These are phyloP conservation scores for Apophysomyces ossiformis DNA, from an alignment of 371 early-diverging fungal genomes.

Conservation along the genomic window DNA sequence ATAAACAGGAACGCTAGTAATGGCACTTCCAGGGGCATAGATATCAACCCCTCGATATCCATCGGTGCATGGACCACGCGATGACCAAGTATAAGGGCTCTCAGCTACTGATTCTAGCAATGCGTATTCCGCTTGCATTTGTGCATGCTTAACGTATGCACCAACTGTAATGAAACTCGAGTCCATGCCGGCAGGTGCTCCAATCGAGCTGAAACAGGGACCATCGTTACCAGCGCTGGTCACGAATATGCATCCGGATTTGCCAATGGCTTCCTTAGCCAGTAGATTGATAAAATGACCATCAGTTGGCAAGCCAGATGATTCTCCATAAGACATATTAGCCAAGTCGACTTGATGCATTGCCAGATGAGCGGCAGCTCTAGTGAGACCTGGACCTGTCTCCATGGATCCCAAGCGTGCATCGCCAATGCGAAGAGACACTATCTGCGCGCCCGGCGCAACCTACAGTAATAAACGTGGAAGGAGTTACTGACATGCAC, in stretches of 20 bases:
- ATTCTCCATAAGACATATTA: slow-evolving; percentile 96
- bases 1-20: slow-evolving; percentile 92
- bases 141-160: slow-evolving; percentile 85
- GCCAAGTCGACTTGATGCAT: slow-evolving; percentile 87
- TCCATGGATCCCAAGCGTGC: slow-evolving; percentile 85
- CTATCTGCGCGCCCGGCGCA: slow-evolving; percentile 90
- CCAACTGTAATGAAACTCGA: slow-evolving; percentile 87
- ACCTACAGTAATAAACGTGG: slow-evolving; percentile 41
- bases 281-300: slow-evolving; percentile 86
- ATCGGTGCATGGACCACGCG: slow-evolving; percentile 88
- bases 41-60: slow-evolving; percentile 86
- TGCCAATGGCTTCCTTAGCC: slow-evolving; percentile 81
- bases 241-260: slow-evolving; percentile 85
- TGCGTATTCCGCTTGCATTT: slow-evolving; percentile 90
- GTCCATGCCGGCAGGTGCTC: slow-evolving; percentile 87
- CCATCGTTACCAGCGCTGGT: slow-evolving; percentile 94
- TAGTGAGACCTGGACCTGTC: slow-evolving; percentile 83
- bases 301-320: slow-evolving; percentile 66
- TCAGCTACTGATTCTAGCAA: slow-evolving; percentile 78
- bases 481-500: not conserved
- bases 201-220: slow-evolving; percentile 85
- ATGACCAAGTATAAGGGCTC: slow-evolving; percentile 88
- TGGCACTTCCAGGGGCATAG: slow-evolving; percentile 93
- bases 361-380: slow-evolving; percentile 81
- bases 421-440: slow-evolving; percentile 95